These are phyloP conservation scores for Globisporangium sylvaticum DNA, from an alignment of 352 stramenopile genomes.

Conservation along the genomic window DNA sequence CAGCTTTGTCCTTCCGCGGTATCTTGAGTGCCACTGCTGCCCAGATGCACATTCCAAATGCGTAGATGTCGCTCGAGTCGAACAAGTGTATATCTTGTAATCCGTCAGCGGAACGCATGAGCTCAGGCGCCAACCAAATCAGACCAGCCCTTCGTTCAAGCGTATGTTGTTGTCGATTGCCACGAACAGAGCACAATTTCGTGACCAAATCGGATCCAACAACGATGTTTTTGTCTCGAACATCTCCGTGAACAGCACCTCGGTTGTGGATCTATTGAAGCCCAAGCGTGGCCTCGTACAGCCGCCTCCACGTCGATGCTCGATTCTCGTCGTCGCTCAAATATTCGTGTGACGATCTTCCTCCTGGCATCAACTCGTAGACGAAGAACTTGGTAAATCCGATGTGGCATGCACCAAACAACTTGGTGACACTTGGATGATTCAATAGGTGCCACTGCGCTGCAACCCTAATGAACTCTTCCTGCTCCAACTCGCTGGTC, in stretches of 20 bases:
- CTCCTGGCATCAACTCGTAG: neutral
- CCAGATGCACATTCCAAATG: conserved; percentile 24
- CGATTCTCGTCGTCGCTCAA: neutral
- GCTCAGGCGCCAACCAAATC: no score
- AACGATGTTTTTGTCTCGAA: conserved; percentile 10
- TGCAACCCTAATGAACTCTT: neutral
- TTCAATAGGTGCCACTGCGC: conserved; percentile 1
- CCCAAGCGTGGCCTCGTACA: conserved; percentile 22
- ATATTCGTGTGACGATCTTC: neutral
- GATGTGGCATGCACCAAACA: conserved; percentile 1
- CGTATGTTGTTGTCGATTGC: no score
- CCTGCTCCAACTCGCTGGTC: neutral
- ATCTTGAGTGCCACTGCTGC: conserved; percentile 9
- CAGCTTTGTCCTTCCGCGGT: neutral
- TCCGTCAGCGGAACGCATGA: neutral
- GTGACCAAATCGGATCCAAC: neutral
- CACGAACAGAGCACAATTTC: no score
- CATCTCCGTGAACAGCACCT: no score
- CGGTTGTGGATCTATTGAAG: no score
- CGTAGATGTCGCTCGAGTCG: conserved; percentile 22
- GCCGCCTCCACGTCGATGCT: conserved; percentile 6
- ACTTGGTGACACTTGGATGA: conserved; percentile 8
- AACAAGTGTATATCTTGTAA: conserved; percentile 5
- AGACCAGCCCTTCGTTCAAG: no score
- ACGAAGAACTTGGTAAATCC: neutral